Conservation (phyloP, 176 grass and related monocot genomes). For the Guadua angustifolia region DNA sequence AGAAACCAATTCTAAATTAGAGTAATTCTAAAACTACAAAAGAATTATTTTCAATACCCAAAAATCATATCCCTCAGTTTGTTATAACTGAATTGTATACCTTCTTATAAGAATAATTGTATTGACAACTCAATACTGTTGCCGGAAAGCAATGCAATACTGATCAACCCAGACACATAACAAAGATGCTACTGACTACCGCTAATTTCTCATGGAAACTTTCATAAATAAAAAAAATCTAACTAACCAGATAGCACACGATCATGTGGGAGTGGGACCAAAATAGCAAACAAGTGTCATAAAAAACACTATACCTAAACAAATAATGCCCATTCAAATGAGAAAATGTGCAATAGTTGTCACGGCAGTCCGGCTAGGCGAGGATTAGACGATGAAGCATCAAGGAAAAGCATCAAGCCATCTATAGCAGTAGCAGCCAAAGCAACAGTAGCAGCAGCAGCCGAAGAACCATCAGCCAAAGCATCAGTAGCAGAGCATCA, state of each 20-base stretch:
- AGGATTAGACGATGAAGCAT: no score
- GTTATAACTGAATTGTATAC: background rate
- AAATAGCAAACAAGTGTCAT: background rate
- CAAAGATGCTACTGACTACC: background rate
- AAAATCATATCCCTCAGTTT: background rate
- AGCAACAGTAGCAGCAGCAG: no score
- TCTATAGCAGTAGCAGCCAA: no score
- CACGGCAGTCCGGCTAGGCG: no score
- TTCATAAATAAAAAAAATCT: background rate
- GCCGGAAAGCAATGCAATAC: background rate
- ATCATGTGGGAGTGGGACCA: background rate
- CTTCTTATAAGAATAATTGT: background rate
- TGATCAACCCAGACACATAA: background rate
- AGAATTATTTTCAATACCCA: background rate
- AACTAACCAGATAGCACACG: background rate
- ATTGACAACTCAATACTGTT: background rate
- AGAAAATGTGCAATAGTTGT: no score
- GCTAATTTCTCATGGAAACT: background rate
- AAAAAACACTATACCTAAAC: background rate
- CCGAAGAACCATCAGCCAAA: no score
- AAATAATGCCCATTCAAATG: background rate
- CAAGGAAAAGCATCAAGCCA: no score
- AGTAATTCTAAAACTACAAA: background rate
- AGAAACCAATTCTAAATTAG: background rate
- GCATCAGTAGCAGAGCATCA: no score